phyloP scores from a whole-genome alignment of 805 yeast genomes.

The Wickerhamiella occidentalis region DNA sequence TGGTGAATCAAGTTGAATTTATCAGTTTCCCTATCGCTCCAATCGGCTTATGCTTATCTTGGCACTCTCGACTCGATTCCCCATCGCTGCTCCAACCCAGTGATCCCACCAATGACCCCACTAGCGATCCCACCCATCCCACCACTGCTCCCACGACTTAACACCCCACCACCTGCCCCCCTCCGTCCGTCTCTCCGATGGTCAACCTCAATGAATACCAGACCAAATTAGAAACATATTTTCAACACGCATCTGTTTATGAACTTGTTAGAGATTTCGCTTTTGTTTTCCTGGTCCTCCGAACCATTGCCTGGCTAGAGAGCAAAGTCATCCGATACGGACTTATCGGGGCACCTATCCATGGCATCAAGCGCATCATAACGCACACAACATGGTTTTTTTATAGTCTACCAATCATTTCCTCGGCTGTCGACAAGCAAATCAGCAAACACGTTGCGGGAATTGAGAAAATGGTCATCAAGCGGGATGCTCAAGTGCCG shows the following conservation, averaged over 20 bases:
- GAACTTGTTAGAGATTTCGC: slow-evolving; percentile 4
- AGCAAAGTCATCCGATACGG: slow-evolving; percentile 8
- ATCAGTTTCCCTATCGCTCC: no score
- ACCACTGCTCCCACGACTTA: no score
- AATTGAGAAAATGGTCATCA: slow-evolving; percentile 48
- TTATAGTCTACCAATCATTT: not conserved
- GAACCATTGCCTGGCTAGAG: slow-evolving; percentile 1
- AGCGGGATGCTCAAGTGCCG: slow-evolving; percentile 33
- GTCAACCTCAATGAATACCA: no score
- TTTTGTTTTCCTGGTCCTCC: not conserved
- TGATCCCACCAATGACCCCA: no score
- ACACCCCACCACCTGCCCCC: no score
- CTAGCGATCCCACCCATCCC: no score
- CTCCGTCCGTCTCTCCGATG: no score
- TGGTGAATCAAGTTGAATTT: no score
- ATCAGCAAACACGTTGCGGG: slow-evolving; percentile 46
- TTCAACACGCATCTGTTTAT: not conserved
- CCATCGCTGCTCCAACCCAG: no score
- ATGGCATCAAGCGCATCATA: not conserved
- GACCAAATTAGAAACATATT: not conserved
- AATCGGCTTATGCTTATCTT: no score
- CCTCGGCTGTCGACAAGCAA: slow-evolving; percentile 31
- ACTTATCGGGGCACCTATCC: slow-evolving; percentile 1
- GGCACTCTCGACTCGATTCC: no score
- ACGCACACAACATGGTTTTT: not conserved